A percentile compares a stretch with the other conserved stretches of the same genome.
Evolutionary conservation across 805 yeast genomes (phyloP).

Genomic region (Kuraishia ogatae): DNA sequence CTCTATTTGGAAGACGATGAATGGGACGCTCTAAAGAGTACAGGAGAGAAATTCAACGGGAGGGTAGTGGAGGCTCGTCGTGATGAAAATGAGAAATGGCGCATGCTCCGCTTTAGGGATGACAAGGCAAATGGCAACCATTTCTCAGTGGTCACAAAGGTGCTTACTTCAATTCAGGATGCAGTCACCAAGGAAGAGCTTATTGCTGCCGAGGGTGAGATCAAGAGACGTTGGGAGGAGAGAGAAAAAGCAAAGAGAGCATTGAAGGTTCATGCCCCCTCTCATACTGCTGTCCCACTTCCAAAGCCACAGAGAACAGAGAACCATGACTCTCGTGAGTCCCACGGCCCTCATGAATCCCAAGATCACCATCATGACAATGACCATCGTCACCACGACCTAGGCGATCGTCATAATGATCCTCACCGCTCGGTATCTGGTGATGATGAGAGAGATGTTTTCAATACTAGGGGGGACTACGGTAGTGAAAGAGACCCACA

Average conservation of each 20-base stretch:
- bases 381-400: background rate
- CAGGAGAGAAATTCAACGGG: constrained; percentile 79
- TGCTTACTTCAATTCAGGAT: constrained; percentile 77
- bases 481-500: too few species aligned
- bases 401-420: background rate
- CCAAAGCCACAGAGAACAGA: too few species aligned
- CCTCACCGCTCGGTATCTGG: too few species aligned
- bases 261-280: constrained; percentile 2
- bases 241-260: constrained; percentile 36
- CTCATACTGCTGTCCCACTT: background rate
- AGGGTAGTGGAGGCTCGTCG: constrained; percentile 81
- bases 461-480: too few species aligned
- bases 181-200: constrained; percentile 78
- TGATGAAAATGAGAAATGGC: constrained; percentile 65
- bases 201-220: constrained; percentile 42
- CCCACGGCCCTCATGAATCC: too few species aligned
- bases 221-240: constrained; percentile 53
- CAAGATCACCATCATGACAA: background rate
- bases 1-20: constrained; percentile 58
- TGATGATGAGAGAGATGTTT: too few species aligned
- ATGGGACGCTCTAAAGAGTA: constrained; percentile 66
- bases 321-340: too few species aligned
- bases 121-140: constrained; percentile 90
- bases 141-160: constrained; percentile 69
- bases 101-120: constrained; percentile 80